These are phyloP conservation scores for Nothophytophthora sp. DNA, from an alignment of 352 stramenopile species.

Conservation along the genomic window DNA sequence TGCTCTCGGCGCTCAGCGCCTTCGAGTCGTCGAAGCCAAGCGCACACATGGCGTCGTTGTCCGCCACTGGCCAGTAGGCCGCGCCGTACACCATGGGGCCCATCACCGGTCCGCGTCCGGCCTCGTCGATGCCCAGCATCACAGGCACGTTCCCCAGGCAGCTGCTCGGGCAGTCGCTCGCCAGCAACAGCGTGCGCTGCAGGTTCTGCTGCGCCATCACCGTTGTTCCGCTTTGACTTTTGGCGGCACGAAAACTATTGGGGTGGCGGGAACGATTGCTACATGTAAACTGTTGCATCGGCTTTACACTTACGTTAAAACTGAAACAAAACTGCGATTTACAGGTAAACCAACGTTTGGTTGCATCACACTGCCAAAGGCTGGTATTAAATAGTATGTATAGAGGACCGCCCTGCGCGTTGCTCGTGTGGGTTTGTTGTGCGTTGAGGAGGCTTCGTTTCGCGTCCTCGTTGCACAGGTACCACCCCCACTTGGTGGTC, in stretches of 20 bases:
- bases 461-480: constrained; percentile 18
- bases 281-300: no score
- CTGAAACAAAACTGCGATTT: no score
- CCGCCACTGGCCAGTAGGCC: constrained; percentile 87
- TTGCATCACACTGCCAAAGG: no score
- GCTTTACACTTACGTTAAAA: no score
- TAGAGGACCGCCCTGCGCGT: constrained; percentile 11
- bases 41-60: constrained; percentile 77
- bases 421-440: constrained; percentile 17
- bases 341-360: no score
- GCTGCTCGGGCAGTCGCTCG: constrained; percentile 54
- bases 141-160: constrained; percentile 74
- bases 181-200: constrained; percentile 56
- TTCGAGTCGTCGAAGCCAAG: constrained; percentile 96
- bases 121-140: constrained; percentile 96
- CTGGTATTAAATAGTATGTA: constrained; percentile 37
- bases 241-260: no score
- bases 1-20: constrained; percentile 83
- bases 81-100: constrained; percentile 95
- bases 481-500: constrained; percentile 33
- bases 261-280: no score
- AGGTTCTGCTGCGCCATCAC: constrained; percentile 33
- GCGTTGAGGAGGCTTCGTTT: constrained; percentile 18
- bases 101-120: constrained; percentile 92
- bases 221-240: constrained; percentile 6